Evolutionary conservation across 31 red algal species (phyloP).

Genomic region (Odonthalia washingtoniensis): DNA sequence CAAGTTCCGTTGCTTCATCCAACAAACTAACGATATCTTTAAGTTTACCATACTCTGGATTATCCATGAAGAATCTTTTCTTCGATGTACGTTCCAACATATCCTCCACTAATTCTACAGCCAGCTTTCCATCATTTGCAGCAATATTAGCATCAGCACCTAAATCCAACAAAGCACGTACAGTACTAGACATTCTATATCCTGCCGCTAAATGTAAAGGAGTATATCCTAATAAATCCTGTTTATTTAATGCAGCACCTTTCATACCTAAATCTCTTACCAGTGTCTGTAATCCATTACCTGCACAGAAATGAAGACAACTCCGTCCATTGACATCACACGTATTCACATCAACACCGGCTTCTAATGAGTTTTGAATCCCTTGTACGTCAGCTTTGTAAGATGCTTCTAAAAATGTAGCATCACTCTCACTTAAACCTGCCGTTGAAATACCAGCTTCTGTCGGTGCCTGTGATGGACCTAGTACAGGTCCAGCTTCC

Average conservation of each 20-base stretch:
- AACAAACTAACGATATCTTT: constrained; percentile 70
- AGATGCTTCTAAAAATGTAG: constrained; percentile 55
- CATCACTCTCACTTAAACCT: constrained; percentile 50
- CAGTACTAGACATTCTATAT: constrained; percentile 77
- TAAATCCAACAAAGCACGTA: constrained; percentile 45
- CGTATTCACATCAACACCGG: constrained; percentile 45
- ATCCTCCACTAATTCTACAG: constrained; percentile 79
- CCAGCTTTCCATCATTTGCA: constrained; percentile 51
- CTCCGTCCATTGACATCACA: constrained; percentile 77
- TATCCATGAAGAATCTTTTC: constrained; percentile 81
- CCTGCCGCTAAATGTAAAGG: constrained; percentile 94
- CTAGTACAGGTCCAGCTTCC: constrained; percentile 17
- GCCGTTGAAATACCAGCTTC: constrained; percentile 68
- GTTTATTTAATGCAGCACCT: constrained; percentile 74
- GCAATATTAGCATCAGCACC: constrained; percentile 72
- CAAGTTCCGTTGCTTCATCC: constrained; percentile 63
- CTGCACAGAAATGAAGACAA: constrained; percentile 85
- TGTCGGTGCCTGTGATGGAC: constrained; percentile 58
- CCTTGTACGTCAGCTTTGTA: constrained; percentile 66
- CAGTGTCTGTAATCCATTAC: constrained; percentile 65
- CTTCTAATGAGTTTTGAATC: constrained; percentile 57
- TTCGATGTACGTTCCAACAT: constrained; percentile 70
- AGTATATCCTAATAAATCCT: constrained; percentile 81
- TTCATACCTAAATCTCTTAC: constrained; percentile 47
- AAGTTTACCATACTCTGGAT: constrained; percentile 50